Conservation (phyloP, 2,329 filamentous ascomycete species). For the Blastomyces percursus region DNA sequence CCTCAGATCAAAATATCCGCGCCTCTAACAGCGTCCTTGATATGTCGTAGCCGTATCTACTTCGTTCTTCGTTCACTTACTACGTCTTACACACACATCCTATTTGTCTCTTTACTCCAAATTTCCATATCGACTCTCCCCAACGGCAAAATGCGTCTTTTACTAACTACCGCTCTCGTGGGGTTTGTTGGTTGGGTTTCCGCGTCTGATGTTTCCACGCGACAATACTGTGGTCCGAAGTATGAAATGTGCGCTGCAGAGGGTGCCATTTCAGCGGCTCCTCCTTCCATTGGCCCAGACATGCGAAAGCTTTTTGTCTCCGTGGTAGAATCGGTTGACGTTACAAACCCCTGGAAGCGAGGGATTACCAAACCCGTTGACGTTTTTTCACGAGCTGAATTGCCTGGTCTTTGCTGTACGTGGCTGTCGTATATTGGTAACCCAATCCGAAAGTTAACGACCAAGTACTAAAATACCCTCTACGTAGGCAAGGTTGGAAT, state of each 20-base stretch:
- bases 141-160: not conserved
- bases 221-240: conserved; percentile 16
- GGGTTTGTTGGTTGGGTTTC: not conserved
- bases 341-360: conserved; percentile 7
- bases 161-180: not conserved
- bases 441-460: not conserved
- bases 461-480: not conserved
- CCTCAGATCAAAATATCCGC: not conserved
- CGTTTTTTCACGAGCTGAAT: not conserved
- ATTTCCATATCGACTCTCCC: not conserved
- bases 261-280: conserved; percentile 18
- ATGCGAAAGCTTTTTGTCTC: conserved; percentile 24
- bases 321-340: conserved; percentile 20
- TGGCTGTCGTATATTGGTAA: not conserved
- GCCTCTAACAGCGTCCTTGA: not conserved
- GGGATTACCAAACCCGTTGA: not conserved
- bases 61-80: not conserved
- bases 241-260: conserved; percentile 24
- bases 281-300: conserved; percentile 21
- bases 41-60: not conserved
- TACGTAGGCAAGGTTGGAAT: conserved; percentile 15
- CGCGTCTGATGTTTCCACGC: not conserved
- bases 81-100: not conserved
- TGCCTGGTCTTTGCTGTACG: conserved; percentile 18
- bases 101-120: not conserved